phyloP scores from a whole-genome alignment of 768 basidiomycete species.

The Pulveroboletus sp. region DNA sequence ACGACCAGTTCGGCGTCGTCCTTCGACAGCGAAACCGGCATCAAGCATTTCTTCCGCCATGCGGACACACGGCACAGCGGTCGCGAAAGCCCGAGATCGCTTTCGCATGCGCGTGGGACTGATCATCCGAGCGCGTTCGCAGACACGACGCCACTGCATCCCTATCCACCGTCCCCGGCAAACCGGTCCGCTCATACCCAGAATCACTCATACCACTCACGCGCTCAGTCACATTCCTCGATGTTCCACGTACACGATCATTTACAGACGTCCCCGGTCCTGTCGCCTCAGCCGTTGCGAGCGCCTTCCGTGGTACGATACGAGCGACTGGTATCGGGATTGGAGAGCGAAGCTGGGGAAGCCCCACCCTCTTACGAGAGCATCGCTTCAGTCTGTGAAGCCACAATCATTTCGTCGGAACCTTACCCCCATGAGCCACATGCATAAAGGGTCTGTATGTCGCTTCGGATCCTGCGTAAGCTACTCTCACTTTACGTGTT shows the following conservation, averaged over 20 bases:
- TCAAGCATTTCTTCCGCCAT: neutral
- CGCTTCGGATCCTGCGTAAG: neutral
- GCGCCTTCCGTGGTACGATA: conserved; percentile 45
- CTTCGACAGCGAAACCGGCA: conserved; percentile 13
- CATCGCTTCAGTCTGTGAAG: conserved; percentile 7
- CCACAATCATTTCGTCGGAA: too few relatives aligned
- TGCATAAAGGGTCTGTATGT: too few relatives aligned
- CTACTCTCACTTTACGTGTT: too few relatives aligned
- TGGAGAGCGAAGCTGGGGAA: conserved; percentile 79
- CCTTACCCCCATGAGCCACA: too few relatives aligned
- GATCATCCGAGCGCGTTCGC: neutral
- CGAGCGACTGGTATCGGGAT: conserved; percentile 83
- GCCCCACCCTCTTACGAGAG: conserved; percentile 60
- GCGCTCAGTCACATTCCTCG: neutral
- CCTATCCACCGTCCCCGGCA: neutral
- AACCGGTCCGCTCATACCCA: neutral
- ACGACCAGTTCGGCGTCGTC: conserved; percentile 32
- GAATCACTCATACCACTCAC: neutral
- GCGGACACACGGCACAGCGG: neutral
- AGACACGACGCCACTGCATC: neutral
- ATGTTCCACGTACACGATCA: neutral
- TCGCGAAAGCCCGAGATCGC: neutral
- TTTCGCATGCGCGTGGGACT: neutral
- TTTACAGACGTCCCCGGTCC: neutral
- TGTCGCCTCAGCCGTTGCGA: conserved; percentile 9